Conservation (phyloP, 2,329 filamentous ascomycete species). For the Sporothrix phasma region DNA sequence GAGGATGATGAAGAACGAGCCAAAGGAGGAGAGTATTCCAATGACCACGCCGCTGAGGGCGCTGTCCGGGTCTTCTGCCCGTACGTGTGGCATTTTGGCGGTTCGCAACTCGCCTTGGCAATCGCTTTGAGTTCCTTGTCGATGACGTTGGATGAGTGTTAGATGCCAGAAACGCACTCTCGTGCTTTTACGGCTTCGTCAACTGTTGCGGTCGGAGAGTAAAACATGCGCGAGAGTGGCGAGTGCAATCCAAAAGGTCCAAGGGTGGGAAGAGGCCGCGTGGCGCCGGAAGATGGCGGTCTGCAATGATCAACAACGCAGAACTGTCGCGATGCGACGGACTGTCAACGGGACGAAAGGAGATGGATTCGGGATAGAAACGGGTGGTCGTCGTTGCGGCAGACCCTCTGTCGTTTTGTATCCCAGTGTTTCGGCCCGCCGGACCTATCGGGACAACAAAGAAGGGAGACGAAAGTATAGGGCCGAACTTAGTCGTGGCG, state of each 20-base stretch:
- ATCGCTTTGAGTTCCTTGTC: not conserved
- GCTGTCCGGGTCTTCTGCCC: slow-evolving; percentile 16
- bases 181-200: not conserved
- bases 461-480: slow-evolving; percentile 1
- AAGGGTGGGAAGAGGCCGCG: not conserved
- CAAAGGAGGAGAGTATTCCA: slow-evolving; percentile 87
- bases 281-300: slow-evolving; percentile 3
- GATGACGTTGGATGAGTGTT: not conserved
- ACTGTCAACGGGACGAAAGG: not conserved
- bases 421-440: slow-evolving; percentile 1
- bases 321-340: not conserved
- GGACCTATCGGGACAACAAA: not conserved
- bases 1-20: slow-evolving; percentile 76
- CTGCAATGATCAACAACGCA: slow-evolving; percentile 1
- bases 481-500: not conserved
- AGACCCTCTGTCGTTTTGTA: not conserved
- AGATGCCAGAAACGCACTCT: not conserved
- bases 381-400: not conserved
- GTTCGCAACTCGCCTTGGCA: not conserved
- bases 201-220: not conserved
- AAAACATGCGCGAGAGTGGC: slow-evolving; percentile 10
- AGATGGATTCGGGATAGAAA: not conserved
- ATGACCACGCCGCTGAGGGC: slow-evolving; percentile 72
- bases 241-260: not conserved
- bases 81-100: slow-evolving; percentile 4